Base-by-base conservation (phyloP, 306 rosid species). In the Castanea sativa region DNA sequence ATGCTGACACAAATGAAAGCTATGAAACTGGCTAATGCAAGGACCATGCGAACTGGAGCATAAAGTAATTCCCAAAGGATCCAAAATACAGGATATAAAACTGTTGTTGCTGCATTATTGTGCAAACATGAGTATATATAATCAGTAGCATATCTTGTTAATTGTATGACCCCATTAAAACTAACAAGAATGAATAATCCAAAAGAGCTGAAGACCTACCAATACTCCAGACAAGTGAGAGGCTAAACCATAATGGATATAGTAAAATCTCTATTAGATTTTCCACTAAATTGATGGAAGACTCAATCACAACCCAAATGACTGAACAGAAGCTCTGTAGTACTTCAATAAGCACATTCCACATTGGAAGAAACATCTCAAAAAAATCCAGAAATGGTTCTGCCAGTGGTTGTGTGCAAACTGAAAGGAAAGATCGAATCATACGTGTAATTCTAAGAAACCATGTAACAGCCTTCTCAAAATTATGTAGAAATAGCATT, bases 401-500 rank as follows among this genome's bases (percentile, higher is more conserved):
- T 30, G 76, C 80, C 53, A 94, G 81, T 65, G 99, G 99, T 82
- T 82, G 95, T 82, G 97, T 82, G 45, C 91, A 82, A 78, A 92
- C 82, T 5, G 92, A 89, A 72, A 92, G 77, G 57, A 92, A 91
- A 63, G 98, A 85, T 73, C 91, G 82, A 2, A 81, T 45, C 57
- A 90, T 81, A 68, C 88, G 88, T 65, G 90, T 68, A 49, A 85
- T 76, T 58, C 92, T 83, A 77, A 95, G 90, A 87, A 85, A 90
- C 97, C 98, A 95, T 73, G 85, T 79, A 82, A 92, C 68, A 82
- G 89, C 97, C 83, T 92, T 95, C 82, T 93, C 91, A 81, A 89
- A 83, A 86, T 95, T 86, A 79, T 95, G 99, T 60, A 95, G 86
- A 85, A 95, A 95, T 77, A 95, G 83, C 98, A 95, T 92, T 68